phyloP scores from a whole-genome alignment of 2,329 filamentous ascomycete genomes.

The Hypoxylon sp. region DNA sequence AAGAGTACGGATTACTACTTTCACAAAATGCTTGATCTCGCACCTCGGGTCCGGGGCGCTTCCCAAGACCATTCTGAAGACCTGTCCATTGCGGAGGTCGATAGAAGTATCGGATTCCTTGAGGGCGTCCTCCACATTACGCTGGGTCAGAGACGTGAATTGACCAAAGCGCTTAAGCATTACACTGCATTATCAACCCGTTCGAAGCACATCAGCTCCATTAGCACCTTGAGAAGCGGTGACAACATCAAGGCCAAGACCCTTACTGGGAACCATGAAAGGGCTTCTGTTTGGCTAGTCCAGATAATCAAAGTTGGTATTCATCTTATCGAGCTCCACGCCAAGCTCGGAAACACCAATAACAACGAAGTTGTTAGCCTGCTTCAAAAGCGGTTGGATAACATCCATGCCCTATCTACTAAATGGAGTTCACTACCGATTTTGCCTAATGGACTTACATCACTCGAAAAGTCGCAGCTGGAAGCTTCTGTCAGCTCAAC shows the following conservation, averaged over 20 bases:
- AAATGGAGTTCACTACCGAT: slow-evolving; percentile 60
- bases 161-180: slow-evolving; percentile 59
- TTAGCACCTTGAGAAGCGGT: slow-evolving; percentile 51
- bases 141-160: slow-evolving; percentile 70
- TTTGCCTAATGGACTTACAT: slow-evolving; percentile 68
- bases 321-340: slow-evolving; percentile 76
- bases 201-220: slow-evolving; percentile 56
- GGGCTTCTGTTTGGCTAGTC: slow-evolving; percentile 71
- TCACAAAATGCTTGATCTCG: slow-evolving; percentile 82
- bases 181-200: slow-evolving; percentile 58
- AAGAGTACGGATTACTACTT: slow-evolving; percentile 78
- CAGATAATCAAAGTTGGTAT: slow-evolving; percentile 75
- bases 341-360: slow-evolving; percentile 70
- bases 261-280: slow-evolving; percentile 48
- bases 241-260: slow-evolving; percentile 42
- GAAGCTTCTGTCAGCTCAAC: slow-evolving; percentile 56
- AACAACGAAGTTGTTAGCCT: slow-evolving; percentile 61
- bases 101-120: slow-evolving; percentile 84
- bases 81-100: slow-evolving; percentile 83
- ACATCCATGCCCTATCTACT: slow-evolving; percentile 61
- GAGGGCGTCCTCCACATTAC: slow-evolving; percentile 84
- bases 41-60: slow-evolving; percentile 76
- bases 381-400: slow-evolving; percentile 66
- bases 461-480: slow-evolving; percentile 55
- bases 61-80: slow-evolving; percentile 85